A percentile compares a stretch with the other conserved stretches of the same genome.
Conservation (phyloP, 1,284 basidiomycete species). For the Apiotrichum laibachii region DNA sequence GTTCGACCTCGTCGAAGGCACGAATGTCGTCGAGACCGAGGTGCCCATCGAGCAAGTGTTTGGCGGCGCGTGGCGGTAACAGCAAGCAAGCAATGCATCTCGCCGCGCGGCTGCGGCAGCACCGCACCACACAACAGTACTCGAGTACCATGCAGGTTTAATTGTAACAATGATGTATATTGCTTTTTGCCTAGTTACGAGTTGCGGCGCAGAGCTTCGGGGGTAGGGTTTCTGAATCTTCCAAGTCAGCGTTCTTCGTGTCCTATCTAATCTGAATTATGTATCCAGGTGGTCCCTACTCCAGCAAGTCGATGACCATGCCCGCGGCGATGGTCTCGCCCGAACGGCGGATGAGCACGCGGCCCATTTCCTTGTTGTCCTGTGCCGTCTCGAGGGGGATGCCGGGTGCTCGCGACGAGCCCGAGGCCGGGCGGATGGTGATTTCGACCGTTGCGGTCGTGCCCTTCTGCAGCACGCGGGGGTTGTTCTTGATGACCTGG, state of each 20-base stretch:
- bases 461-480: conserved; percentile 79
- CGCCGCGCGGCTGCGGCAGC: too few relatives aligned
- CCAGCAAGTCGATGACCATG: conserved; percentile 18
- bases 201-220: too few relatives aligned
- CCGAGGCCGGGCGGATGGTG: conserved; percentile 59
- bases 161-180: too few relatives aligned
- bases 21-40: conserved; percentile 23
- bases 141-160: too few relatives aligned
- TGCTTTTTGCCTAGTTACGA: too few relatives aligned
- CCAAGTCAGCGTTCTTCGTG: background rate
- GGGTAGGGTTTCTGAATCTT: too few relatives aligned
- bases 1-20: conserved; percentile 20
- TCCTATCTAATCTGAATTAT: background rate
- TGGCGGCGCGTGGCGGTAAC: conserved; percentile 14
- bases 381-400: conserved; percentile 84
- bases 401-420: conserved; percentile 56
- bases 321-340: conserved; percentile 96
- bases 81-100: too few relatives aligned
- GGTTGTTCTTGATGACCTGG: conserved; percentile 69
- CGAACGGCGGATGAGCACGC: conserved; percentile 77
- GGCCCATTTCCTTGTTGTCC: conserved; percentile 94
- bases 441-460: conserved; percentile 82
- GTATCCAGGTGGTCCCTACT: background rate
- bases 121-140: too few relatives aligned
- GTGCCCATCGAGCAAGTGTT: conserved; percentile 20